A percentile compares a stretch with the other conserved stretches of the same genome.
Conservation (phyloP, 805 yeast genomes). For the Cyberlindnera misumaiensis region DNA sequence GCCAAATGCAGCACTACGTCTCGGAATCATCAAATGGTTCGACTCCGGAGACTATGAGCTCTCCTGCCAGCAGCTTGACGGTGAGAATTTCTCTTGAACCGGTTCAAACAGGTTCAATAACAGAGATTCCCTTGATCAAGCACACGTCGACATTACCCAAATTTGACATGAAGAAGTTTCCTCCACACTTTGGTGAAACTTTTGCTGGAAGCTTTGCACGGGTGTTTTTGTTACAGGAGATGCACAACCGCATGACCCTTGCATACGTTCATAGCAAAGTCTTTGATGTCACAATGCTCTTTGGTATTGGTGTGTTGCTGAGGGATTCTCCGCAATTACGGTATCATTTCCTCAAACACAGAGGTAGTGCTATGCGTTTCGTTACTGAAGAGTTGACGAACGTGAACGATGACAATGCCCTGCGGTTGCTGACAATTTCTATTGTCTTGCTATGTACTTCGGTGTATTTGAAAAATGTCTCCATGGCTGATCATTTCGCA, state of each 20-base stretch:
- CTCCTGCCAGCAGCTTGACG: not conserved
- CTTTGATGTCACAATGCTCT: conserved; percentile 11
- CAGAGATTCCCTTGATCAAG: conserved; percentile 7
- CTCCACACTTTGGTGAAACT: conserved; percentile 17
- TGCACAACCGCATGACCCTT: not conserved
- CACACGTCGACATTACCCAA: conserved; percentile 10
- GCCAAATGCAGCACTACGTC: not conserved
- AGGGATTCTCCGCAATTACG: conserved; percentile 4
- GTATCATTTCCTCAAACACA: conserved; percentile 5
- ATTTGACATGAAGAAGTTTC: conserved; percentile 5
- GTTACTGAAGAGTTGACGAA: conserved; percentile 5
- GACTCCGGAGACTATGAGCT: not conserved
- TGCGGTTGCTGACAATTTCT: conserved; percentile 5
- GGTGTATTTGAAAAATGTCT: conserved; percentile 5
- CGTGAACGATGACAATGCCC: conserved; percentile 14
- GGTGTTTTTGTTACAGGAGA: conserved; percentile 8
- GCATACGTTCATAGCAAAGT: not conserved
- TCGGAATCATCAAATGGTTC: not conserved
- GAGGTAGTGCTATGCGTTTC: conserved; percentile 13
- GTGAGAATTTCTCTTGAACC: conserved; percentile 1
- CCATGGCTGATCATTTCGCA: conserved; percentile 12
- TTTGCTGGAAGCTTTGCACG: conserved; percentile 10
- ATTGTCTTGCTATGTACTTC: conserved; percentile 8
- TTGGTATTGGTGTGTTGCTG: conserved; percentile 13
- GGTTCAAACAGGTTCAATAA: not conserved